phyloP scores from a whole-genome alignment of 148 eudicot genomes.

The Fallopia convolvulus region DNA sequence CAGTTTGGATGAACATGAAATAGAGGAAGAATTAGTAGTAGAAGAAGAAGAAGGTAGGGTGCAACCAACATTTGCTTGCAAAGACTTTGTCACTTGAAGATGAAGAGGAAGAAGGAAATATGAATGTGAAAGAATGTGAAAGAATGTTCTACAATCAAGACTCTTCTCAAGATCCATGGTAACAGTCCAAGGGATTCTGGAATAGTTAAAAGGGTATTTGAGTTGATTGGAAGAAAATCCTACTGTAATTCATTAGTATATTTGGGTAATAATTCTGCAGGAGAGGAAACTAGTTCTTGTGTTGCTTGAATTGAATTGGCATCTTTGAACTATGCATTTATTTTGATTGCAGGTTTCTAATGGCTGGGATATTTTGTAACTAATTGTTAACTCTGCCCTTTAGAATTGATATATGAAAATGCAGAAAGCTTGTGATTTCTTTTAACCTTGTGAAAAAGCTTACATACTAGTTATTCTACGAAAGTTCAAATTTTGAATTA shows the following conservation, averaged over 20 bases:
- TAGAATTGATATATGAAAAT: slow-evolving; percentile 1
- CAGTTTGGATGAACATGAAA: slow-evolving; percentile 15
- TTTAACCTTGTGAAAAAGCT: not conserved
- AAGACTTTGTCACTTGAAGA: slow-evolving; percentile 45
- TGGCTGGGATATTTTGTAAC: slow-evolving; percentile 6
- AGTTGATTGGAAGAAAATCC: slow-evolving; percentile 58
- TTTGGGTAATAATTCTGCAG: slow-evolving; percentile 9
- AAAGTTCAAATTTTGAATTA: not conserved
- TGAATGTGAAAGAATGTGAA: slow-evolving; percentile 9
- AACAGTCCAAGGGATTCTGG: slow-evolving; percentile 72
- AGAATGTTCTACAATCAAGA: slow-evolving; percentile 38
- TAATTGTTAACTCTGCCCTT: slow-evolving; percentile 8
- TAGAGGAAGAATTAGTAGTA: slow-evolving; percentile 20
- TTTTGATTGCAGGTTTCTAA: not conserved
- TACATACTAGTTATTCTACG: not conserved
- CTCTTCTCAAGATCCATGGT: slow-evolving; percentile 20
- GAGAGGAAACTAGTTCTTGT: not conserved
- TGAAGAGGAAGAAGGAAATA: slow-evolving; percentile 14
- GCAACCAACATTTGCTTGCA: slow-evolving; percentile 32
- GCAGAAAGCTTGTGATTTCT: slow-evolving; percentile 4
- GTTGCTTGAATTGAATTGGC: not conserved
- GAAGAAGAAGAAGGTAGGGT: slow-evolving; percentile 16
- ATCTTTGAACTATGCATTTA: not conserved
- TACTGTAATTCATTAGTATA: slow-evolving; percentile 29
- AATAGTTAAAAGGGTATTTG: slow-evolving; percentile 66